Conservation (phyloP, 768 basidiomycete species). For the Boletus subcaerulescens region DNA sequence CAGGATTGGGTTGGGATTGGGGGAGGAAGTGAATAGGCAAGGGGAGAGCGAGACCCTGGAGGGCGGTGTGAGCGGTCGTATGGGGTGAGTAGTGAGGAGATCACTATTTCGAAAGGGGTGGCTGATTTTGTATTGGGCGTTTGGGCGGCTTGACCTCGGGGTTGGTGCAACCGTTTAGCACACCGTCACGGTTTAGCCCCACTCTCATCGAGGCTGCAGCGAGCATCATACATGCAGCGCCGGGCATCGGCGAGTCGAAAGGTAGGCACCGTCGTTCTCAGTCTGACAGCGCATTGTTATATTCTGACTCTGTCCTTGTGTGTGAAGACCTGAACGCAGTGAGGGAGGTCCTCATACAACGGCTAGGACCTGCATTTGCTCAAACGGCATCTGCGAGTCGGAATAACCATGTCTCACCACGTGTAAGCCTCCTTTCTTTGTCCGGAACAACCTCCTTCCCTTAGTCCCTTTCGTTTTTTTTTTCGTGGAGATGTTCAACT, state of each 20-base stretch:
- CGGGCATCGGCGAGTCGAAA: constrained; percentile 48
- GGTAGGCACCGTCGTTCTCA: constrained; percentile 37
- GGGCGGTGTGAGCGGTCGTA: constrained; percentile 21
- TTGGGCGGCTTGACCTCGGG: neutral
- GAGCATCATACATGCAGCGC: constrained; percentile 62
- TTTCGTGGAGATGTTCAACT: neutral
- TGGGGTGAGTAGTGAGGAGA: constrained; percentile 27
- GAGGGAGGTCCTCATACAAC: constrained; percentile 52
- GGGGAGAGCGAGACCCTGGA: neutral
- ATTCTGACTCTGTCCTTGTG: neutral
- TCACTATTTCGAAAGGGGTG: neutral
- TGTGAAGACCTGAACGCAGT: constrained; percentile 54
- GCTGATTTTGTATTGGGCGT: constrained; percentile 3
- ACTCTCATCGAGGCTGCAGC: constrained; percentile 63
- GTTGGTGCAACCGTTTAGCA: constrained; percentile 24
- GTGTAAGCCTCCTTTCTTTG: constrained; percentile 32
- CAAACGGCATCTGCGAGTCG: constrained; percentile 49
- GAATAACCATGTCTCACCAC: constrained; percentile 52
- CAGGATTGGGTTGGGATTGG: constrained; percentile 1
- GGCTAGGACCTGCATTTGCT: constrained; percentile 56
- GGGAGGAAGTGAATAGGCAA: neutral
- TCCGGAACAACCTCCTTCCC: neutral
- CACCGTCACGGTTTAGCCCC: constrained; percentile 40
- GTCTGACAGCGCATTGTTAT: neutral
- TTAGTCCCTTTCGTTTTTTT: neutral